Conservation (phyloP, 257 asterid genomes). For the Solanum arcanum region DNA sequence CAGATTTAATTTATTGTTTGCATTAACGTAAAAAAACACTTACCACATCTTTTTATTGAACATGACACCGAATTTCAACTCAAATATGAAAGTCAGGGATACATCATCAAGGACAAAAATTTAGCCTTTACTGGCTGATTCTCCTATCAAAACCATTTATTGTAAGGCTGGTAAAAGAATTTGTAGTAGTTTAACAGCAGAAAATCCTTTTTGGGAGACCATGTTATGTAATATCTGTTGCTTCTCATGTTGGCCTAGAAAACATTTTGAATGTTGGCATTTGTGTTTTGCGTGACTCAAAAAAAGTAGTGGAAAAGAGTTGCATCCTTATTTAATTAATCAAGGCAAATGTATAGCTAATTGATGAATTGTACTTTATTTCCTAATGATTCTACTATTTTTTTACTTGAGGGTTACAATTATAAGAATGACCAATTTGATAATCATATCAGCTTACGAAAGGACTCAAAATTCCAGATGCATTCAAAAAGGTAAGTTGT, state of each 20-base stretch:
- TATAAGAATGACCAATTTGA: neutral
- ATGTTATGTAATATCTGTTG: slow-evolving; percentile 47
- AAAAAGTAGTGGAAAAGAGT: slow-evolving; percentile 32
- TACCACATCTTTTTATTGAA: neutral
- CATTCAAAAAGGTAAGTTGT: no score
- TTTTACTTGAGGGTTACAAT: neutral
- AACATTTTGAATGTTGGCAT: slow-evolving; percentile 39
- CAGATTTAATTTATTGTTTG: neutral
- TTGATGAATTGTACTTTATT: neutral
- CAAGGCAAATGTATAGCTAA: slow-evolving; percentile 45
- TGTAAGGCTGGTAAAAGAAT: slow-evolving; percentile 53
- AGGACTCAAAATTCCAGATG: neutral
- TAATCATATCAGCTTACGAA: neutral
- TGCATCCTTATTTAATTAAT: slow-evolving; percentile 36
- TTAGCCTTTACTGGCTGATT: neutral
- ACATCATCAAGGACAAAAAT: neutral
- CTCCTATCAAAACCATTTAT: slow-evolving; percentile 4
- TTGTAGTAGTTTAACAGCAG: slow-evolving; percentile 44
- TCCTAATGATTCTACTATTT: neutral
- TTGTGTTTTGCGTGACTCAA: slow-evolving; percentile 42
- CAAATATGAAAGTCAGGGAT: neutral
- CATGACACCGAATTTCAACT: neutral
- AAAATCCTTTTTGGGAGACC: slow-evolving; percentile 17
- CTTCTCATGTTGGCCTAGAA: slow-evolving; percentile 26
- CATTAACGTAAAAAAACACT: neutral